A percentile compares a stretch with the other conserved stretches of the same genome.
These are phyloP conservation scores for Neofusicoccum umdonicola DNA, from an alignment of 2,329 filamentous ascomycete genomes.

Conservation along the genomic window DNA sequence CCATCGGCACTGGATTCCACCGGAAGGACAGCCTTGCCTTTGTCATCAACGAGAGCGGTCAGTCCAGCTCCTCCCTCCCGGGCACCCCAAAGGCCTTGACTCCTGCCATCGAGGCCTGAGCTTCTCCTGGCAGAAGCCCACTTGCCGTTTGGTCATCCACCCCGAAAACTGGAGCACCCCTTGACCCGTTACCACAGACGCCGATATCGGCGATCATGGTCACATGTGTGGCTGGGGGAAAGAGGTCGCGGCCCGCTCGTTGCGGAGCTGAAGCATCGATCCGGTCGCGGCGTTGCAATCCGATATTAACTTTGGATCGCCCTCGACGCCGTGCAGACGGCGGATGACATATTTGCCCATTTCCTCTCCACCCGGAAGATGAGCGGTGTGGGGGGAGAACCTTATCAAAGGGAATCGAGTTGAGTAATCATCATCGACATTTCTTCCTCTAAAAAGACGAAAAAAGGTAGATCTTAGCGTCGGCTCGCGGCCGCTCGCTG, in stretches of 20 bases:
- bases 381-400: not conserved
- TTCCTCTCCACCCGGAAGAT: not conserved
- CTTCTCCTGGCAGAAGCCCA: not conserved
- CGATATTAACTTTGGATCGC: not conserved
- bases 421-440: not conserved
- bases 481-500: not conserved
- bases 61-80: slow-evolving; percentile 6
- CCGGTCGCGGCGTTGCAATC: not conserved
- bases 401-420: not conserved
- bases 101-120: slow-evolving; percentile 16
- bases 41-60: slow-evolving; percentile 15
- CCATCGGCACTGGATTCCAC: slow-evolving; percentile 3
- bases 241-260: not conserved
- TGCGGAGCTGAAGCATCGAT: not conserved
- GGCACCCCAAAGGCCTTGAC: slow-evolving; percentile 2
- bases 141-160: not conserved
- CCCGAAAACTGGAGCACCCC: slow-evolving; percentile 2
- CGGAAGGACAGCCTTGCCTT: slow-evolving; percentile 17
- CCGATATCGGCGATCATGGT: slow-evolving; percentile 3
- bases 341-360: not conserved
- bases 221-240: not conserved
- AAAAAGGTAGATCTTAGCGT: slow-evolving; percentile 1
- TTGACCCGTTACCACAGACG: not conserved
- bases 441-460: not conserved
- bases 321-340: not conserved